Evolutionary conservation across 306 rosid species (phyloP), one percentile per base, ranked within the genome.

Genomic region (Trichosanthes cucumerina): DNA sequence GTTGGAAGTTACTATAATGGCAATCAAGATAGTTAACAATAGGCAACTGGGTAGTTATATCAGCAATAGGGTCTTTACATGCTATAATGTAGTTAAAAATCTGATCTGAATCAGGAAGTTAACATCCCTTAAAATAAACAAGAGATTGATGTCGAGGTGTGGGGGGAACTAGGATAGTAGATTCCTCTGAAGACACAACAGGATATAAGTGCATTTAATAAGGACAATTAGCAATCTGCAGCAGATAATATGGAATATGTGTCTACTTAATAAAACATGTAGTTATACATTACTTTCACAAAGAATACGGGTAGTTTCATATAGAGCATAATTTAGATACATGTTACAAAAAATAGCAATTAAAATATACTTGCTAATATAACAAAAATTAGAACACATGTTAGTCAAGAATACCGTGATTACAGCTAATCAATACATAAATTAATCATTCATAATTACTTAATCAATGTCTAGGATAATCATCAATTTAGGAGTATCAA

Each of bases 1-100:
- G 41, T 76, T 79, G 75, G 72, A 28, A 60, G 77, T 78, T 74
- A 59, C 46, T 70, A 54, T 59, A 47, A 79, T 62, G 54, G 46
- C 59, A 46, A 68, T 9, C 75, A 68, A n/a, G 75, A 68, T n/a
- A 41, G n/a, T 21, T 41, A 4, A 68, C 19, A 38, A 38, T 38
- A 66, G 50, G 50, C 47, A 66, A 66, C 6, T 19, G 50, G 31
- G 28, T 7, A 66, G 50, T 9, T 9, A 36, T 44, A 18, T 36
- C 47, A 38, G 15, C 19, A 19, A 16, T 9, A 31, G 31, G 19
- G 31, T 18, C 18, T 66, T 66, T 66, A 66, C 65, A 58, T 58
- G 50, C 49, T 28, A 66, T 31, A 38, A 66, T 36, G 28, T 66
- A 36, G 74, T 64, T 64, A 38, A 66, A 31, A 64, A 8, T 66